Conservation (phyloP, 2,329 filamentous ascomycete species). For the Magnaporthiopsis poae region DNA sequence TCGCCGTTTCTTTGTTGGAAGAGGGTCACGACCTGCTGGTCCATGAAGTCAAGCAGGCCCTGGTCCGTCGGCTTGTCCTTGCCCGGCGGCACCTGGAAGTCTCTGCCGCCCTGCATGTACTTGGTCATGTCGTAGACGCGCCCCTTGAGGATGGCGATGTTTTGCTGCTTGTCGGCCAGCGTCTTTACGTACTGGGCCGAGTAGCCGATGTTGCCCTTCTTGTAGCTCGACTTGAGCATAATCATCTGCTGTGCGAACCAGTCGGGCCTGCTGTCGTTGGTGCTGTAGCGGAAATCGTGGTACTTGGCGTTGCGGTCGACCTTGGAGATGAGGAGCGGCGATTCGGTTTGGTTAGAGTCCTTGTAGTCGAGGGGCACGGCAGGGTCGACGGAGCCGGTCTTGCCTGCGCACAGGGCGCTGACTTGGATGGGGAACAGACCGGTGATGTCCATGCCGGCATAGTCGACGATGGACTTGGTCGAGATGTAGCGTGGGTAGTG, state of each 20-base stretch:
- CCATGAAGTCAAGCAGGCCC: conserved; percentile 66
- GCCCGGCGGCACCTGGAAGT: conserved; percentile 47
- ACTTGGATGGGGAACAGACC: conserved; percentile 88
- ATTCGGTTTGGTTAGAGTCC: conserved; percentile 62
- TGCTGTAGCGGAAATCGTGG: conserved; percentile 84
- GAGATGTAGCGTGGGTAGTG: conserved; percentile 66
- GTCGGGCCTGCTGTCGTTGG: conserved; percentile 70
- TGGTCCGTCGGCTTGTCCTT: conserved; percentile 32
- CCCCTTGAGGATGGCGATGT: conserved; percentile 68
- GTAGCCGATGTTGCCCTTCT: conserved; percentile 81
- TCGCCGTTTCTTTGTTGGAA: conserved; percentile 67
- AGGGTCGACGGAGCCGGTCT: conserved; percentile 52
- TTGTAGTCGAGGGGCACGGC: conserved; percentile 79
- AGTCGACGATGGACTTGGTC: conserved; percentile 59
- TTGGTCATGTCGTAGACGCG: conserved; percentile 82
- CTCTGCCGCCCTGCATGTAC: conserved; percentile 68
- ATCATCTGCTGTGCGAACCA: conserved; percentile 90
- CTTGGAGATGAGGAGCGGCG: conserved; percentile 52
- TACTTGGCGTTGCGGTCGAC: conserved; percentile 68
- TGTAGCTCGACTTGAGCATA: conserved; percentile 65
- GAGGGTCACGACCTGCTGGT: conserved; percentile 58
- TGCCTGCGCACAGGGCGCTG: conserved; percentile 77
- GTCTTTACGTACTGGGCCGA: conserved; percentile 65
- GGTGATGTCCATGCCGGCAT: conserved; percentile 81
- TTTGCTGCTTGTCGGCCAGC: conserved; percentile 55